phyloP scores from a whole-genome alignment of 1,284 basidiomycete genomes.

The Tausonia pullulans region DNA sequence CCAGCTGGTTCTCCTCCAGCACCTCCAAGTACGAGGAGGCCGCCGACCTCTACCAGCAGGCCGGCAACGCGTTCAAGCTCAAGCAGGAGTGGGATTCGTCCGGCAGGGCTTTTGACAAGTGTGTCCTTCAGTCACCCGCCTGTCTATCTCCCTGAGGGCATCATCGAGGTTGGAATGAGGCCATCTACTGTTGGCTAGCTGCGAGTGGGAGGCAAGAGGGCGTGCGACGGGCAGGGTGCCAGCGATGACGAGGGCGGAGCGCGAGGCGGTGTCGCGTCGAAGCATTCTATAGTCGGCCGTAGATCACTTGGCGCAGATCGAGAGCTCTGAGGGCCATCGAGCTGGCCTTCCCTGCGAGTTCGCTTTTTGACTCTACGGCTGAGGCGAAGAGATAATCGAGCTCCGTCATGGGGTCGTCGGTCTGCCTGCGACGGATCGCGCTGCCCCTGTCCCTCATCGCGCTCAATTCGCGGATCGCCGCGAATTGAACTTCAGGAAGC shows the following conservation, averaged over 20 bases:
- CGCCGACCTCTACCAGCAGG: conserved; percentile 73
- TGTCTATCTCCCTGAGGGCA: conserved; percentile 1
- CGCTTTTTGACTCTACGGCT: too few relatives aligned
- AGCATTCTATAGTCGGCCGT: too few relatives aligned
- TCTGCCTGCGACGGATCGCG: too few relatives aligned
- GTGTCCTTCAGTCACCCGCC: conserved; percentile 9
- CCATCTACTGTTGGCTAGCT: neutral
- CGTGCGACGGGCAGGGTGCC: neutral
- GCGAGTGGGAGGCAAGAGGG: neutral
- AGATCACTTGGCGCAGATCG: too few relatives aligned
- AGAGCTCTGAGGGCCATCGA: too few relatives aligned
- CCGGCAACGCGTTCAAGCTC: conserved; percentile 90
- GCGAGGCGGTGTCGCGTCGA: neutral
- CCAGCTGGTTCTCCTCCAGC: conserved; percentile 70
- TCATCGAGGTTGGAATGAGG: too few relatives aligned
- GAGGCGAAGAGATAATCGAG: too few relatives aligned
- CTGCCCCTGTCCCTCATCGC: too few relatives aligned
- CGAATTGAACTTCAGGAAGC: too few relatives aligned
- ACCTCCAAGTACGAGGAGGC: conserved; percentile 82
- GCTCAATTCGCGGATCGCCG: too few relatives aligned
- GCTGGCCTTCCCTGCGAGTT: too few relatives aligned
- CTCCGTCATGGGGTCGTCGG: too few relatives aligned
- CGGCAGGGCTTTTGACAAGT: conserved; percentile 69
- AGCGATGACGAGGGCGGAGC: neutral
- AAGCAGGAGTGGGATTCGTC: conserved; percentile 85